Evolutionary conservation across 495 filamentous ascomycete species (phyloP), one percentile per base, ranked within the genome.

Genomic region (Xylaria castorea): DNA sequence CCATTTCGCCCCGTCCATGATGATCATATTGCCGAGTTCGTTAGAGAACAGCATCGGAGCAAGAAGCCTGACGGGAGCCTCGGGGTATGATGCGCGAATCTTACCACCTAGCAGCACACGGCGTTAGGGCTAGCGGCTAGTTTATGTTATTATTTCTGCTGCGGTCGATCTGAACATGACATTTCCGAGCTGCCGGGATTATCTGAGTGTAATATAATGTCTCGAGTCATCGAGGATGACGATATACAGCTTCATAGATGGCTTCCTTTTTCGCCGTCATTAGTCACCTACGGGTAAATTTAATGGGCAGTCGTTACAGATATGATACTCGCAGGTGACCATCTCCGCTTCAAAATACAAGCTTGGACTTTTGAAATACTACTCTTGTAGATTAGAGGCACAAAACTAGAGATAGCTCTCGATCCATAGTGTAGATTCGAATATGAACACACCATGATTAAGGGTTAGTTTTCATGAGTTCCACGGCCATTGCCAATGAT

Each of bases 21-120:
- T 11, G 69, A 65, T 2, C 42, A 71, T 34, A 71, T 71, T 16
- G 69, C 57, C n/a, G 69, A 71, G 44, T 71, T 71, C 44, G 48
- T 71, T 1, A 64, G 69, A 65, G 60, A 71, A 27, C 69, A 71
- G 60, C 60, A 71, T 32, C 69, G 69, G 32, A 71, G 69, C 36
- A 71, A 65, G 60, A 63, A 65, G 36, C 58, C 34, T 5, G 69
- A 64, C 5, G 69, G 60, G 12, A 71, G 27, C 20, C 27, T 64
- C 22, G 46, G 5, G 27, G 18, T 14, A 9, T 61, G 8, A 61
- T 3, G 3, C 18, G 11, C 30, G 12, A 14, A 27, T 11, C 53
- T 32, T 34, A 32, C 2, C 12, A 2, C 53, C 5, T 7, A 57
- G 27, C 14, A 32, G 16, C 53, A 58, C 4, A 58, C 16, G 2